Evolutionary conservation across 768 basidiomycete genomes (phyloP).

Genomic region (Mycena alexandri): DNA sequence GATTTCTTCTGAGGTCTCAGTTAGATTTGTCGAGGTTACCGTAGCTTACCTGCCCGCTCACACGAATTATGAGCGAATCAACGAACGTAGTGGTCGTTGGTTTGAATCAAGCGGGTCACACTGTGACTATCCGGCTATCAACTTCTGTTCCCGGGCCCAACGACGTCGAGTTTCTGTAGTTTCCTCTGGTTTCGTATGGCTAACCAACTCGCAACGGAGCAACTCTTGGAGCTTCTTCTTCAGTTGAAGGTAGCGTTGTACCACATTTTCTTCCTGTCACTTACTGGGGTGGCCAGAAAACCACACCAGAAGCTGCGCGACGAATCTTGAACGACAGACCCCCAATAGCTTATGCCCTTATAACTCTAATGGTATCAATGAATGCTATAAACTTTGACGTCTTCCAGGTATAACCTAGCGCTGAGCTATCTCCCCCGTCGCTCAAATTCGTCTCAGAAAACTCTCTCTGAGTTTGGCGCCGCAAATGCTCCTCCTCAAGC

Average conservation of each 20-base stretch:
- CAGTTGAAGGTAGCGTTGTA: constrained; percentile 69
- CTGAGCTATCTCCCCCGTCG: background rate
- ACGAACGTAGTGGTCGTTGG: background rate
- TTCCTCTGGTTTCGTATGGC: constrained; percentile 56
- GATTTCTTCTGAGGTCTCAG: background rate
- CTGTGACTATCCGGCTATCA: background rate
- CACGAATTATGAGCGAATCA: too few species aligned
- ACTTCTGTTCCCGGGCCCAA: background rate
- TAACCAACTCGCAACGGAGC: constrained; percentile 68
- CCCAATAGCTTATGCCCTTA: constrained; percentile 81
- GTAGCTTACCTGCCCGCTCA: too few species aligned
- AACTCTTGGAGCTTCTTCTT: constrained; percentile 80
- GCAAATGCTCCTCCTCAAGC: constrained; percentile 44
- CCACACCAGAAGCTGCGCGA: constrained; percentile 76
- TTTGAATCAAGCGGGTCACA: background rate
- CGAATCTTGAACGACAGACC: constrained; percentile 80
- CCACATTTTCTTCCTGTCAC: constrained; percentile 4
- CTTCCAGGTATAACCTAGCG: constrained; percentile 67
- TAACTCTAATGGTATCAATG: constrained; percentile 83
- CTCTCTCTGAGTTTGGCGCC: constrained; percentile 65
- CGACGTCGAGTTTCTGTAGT: background rate
- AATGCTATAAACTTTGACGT: constrained; percentile 81
- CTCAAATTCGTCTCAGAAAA: constrained; percentile 60
- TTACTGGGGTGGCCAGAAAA: constrained; percentile 63
- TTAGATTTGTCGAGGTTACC: background rate